These are phyloP conservation scores for Lobosporangium transversale DNA, from an alignment of 192 early-diverging fungal species.

Conservation along the genomic window DNA sequence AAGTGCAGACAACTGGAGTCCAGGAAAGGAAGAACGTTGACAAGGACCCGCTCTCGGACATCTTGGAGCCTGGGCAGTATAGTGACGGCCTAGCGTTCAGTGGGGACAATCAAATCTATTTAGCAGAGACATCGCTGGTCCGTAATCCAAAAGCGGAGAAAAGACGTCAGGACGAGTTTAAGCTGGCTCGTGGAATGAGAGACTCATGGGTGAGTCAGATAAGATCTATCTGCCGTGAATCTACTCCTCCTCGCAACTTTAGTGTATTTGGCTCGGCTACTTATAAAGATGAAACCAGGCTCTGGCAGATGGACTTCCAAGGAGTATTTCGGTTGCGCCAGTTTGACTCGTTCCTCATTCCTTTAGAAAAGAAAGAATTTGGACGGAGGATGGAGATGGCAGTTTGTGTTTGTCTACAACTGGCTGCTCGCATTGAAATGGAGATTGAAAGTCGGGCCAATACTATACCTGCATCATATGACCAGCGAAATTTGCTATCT, in stretches of 20 bases:
- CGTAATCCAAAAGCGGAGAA: constrained; percentile 3
- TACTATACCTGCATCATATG: too few species aligned
- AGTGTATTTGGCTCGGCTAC: constrained; percentile 10
- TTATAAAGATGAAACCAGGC: constrained; percentile 19
- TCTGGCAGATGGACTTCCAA: constrained; percentile 16
- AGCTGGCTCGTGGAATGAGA: constrained; percentile 13
- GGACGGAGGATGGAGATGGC: constrained; percentile 3
- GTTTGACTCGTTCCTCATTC: constrained; percentile 13
- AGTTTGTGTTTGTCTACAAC: constrained; percentile 7
- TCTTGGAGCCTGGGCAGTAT: constrained; percentile 6
- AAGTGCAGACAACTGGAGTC: constrained; percentile 19
- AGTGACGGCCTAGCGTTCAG: constrained; percentile 8
- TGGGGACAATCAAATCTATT: constrained; percentile 7
- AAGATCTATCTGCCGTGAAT: constrained; percentile 6
- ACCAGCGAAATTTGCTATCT: too few species aligned
- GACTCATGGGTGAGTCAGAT: constrained; percentile 17
- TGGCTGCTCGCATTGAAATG: constrained; percentile 9
- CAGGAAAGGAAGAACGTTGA: constrained; percentile 19
- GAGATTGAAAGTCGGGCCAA: constrained; percentile 13
- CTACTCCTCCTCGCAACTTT: constrained; percentile 1
- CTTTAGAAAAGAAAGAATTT: constrained; percentile 13
- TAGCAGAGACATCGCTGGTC: constrained; percentile 8
- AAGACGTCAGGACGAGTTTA: constrained; percentile 11
- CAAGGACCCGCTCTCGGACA: constrained; percentile 3
- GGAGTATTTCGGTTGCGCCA: constrained; percentile 8